Evolutionary conservation across 306 rosid genomes (phyloP).

Genomic region (Begonia fuchsioides): DNA sequence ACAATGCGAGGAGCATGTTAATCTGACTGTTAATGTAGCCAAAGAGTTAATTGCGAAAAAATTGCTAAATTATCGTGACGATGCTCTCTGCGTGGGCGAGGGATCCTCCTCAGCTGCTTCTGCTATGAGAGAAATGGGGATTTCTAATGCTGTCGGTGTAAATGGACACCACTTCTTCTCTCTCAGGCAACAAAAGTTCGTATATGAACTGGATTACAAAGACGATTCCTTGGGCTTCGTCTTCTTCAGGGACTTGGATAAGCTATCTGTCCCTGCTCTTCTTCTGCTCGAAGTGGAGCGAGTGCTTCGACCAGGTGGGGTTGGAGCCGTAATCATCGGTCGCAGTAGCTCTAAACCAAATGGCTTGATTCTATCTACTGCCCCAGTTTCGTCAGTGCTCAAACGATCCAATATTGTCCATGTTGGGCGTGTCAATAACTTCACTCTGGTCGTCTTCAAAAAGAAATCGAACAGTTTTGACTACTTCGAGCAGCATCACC

Average conservation of each 20-base stretch:
- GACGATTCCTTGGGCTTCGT: slow-evolving; percentile 65
- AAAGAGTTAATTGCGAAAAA: slow-evolving; percentile 25
- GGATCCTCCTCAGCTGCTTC: slow-evolving; percentile 23
- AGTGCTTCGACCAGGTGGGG: slow-evolving; percentile 70
- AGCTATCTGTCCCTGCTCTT: slow-evolving; percentile 51
- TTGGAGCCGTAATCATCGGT: slow-evolving; percentile 47
- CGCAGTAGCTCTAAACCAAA: slow-evolving; percentile 18
- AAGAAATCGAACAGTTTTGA: slow-evolving; percentile 31
- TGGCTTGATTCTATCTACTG: slow-evolving; percentile 56
- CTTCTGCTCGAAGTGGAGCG: slow-evolving; percentile 83
- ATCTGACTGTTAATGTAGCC: slow-evolving; percentile 36
- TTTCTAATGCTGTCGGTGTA: slow-evolving; percentile 29
- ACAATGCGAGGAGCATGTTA: slow-evolving; percentile 25
- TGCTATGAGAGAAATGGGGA: slow-evolving; percentile 49
- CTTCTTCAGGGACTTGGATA: slow-evolving; percentile 43
- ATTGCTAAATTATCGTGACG: slow-evolving; percentile 22
- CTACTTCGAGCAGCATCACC: slow-evolving; percentile 19
- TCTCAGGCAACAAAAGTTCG: slow-evolving; percentile 23
- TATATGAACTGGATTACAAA: slow-evolving; percentile 24
- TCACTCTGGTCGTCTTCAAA: slow-evolving; percentile 53
- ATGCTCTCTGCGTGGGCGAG: slow-evolving; percentile 62
- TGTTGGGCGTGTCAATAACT: slow-evolving; percentile 27
- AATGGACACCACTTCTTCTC: slow-evolving; percentile 30
- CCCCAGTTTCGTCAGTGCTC: slow-evolving; percentile 54
- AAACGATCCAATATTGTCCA: slow-evolving; percentile 52